Evolutionary conservation across 73 alveolate genomes (phyloP).

Genomic region (Paramecium primaurelia): DNA sequence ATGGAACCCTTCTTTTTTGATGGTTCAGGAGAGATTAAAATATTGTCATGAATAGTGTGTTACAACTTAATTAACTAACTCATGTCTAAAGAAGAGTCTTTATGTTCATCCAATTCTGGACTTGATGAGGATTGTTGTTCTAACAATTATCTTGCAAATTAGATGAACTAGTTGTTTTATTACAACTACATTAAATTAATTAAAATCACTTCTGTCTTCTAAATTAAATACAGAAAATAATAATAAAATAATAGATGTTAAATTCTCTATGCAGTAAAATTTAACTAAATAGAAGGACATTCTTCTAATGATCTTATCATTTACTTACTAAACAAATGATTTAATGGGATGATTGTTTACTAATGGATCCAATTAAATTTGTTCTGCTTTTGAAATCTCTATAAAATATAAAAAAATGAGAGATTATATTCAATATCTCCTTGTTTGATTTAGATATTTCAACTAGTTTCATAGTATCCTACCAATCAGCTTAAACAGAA

Average conservation of each 20-base stretch:
- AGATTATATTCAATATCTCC: no score
- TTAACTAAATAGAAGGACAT: no score
- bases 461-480: no score
- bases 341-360: neutral
- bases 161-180: neutral
- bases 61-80: conserved; percentile 8
- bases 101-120: neutral
- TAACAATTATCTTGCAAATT: neutral
- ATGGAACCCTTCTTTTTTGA: neutral
- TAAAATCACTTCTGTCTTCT: neutral
- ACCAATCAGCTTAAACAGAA: no score
- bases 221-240: neutral
- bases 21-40: neutral
- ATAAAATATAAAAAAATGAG: no score
- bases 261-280: neutral
- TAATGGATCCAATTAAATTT: no score
- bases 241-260: neutral
- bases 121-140: neutral
- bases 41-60: neutral
- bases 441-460: no score
- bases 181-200: neutral
- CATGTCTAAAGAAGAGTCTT: neutral
- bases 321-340: neutral
- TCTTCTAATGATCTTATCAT: neutral
- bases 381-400: no score